Evolutionary conservation across 805 yeast genomes (phyloP), one percentile per base, ranked within the genome.

Genomic region (Starmerella gropengiesseri): DNA sequence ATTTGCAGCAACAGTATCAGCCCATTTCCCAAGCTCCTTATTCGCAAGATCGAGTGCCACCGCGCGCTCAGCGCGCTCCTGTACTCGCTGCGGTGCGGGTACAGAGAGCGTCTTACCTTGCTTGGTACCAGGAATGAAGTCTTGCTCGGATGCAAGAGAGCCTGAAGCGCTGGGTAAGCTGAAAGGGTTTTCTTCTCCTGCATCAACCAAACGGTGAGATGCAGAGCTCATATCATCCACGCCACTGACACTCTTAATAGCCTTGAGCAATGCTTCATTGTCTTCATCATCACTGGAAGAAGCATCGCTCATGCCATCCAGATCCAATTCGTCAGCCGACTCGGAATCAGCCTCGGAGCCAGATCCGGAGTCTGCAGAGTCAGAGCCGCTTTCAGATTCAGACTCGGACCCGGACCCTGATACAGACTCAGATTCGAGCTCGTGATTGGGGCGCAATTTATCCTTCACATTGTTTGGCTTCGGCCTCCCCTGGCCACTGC

Each of bases 31-130:
- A 5, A 89, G 82, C 58, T 91, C 94, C 32, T 79, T 81, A 52
- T 79, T 85, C 34, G 95, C 77, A 26, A 91, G 73, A 44, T 83
- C 93, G 59, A 82, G 87, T 0, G 98, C 97, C 2, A 89, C 96
- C 44, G 69, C 71, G 57, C 97, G 73, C 53, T 87, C 95, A 51
- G 80, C 73, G 57, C 91, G 75, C 53, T 82, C 74, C 61, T 86
- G 94, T 43, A 89, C 77, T 51, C 94, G 75, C 54, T 76, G 74
- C 1, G 96, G 95, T 42, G 86, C 68, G 2, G 97, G 96, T 11
- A 85, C 78, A 0, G 80, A 73, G 37, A 85, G 63, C 1, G 89
- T 70, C 48, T 69, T 68, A 14, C 63, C 43, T 36, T 43, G 50
- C 14, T 23, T 16, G 11, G 26, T 21, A 17, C 22, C 27, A 2